Evolutionary conservation across 768 basidiomycete species (phyloP), one percentile per base, ranked within the genome.

Genomic region (Pleurotus cornucopiae): DNA sequence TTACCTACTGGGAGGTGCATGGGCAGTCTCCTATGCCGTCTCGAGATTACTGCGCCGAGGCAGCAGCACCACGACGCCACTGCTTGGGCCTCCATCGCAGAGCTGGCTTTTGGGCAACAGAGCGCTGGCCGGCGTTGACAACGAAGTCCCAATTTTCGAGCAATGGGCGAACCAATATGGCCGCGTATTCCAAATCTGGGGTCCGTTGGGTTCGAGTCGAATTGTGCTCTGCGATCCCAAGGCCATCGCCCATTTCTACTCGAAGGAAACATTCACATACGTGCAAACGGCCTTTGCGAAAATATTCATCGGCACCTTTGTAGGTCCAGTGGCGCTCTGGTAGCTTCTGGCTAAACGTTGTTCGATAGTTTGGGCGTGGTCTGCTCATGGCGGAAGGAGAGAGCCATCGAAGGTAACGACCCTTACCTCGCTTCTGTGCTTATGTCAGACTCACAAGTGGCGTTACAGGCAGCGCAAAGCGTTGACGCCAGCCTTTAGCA

Each of bases 401-500:
- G n/a, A 69, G 68, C 58, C 81, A 82, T 51, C 69, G 64, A 45
- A 69, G 79, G 79, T 77, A 48, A 13, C 30, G 30, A 64, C 53
- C 16, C 9, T 48, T 48, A 18, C 14, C 26, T 18, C 1, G 9
- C 20, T 13, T 45, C 6, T 18, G 30, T 25, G 13, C 16, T 1
- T 53, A n/a, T 23, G 18, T 13, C 37, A 18, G 26, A 45, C 20
- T 7, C 21, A 2, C 13, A 25, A 11, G 13, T 16, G 16, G 4
- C 21, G 2, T 34, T 38, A 7, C 5, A 78, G 80, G 49, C 80
- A 81, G 58, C 70, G 82, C 30, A 81, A 78, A 57, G 73, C 77
- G 0, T 62, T 82, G 6, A 73, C 77, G 0, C 78, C 80, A 1
- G 79, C 79, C 0, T 83, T 83, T 63, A 80, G 75, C 62, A 80